phyloP scores from a whole-genome alignment of 2,329 filamentous ascomycete species.

The Curvularia lunata region DNA sequence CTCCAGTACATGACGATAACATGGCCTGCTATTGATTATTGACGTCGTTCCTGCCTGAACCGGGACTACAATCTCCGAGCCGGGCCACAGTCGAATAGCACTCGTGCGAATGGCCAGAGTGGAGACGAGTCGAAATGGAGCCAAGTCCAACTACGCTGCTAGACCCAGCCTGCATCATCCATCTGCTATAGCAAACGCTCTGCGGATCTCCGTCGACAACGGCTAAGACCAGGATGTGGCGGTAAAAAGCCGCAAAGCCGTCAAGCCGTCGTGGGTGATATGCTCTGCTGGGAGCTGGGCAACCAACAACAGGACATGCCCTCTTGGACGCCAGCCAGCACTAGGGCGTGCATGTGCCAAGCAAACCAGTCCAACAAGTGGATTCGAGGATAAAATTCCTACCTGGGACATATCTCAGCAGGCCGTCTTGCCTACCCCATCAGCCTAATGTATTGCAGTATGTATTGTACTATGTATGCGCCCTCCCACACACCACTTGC shows the following conservation, averaged over 20 bases:
- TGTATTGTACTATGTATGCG: not conserved
- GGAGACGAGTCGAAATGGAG: not conserved
- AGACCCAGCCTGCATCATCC: not conserved
- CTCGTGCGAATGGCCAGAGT: not conserved
- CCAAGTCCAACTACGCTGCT: not conserved
- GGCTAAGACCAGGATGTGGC: not conserved
- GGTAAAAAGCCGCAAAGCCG: not conserved
- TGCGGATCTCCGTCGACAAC: not conserved
- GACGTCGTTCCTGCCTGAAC: not conserved
- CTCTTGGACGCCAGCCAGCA: not conserved
- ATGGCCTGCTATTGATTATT: not conserved
- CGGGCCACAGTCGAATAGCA: not conserved
- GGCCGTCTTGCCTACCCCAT: not conserved
- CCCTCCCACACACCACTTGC: not conserved
- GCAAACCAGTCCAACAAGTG: not conserved
- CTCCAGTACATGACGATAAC: not conserved
- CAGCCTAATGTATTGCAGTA: not conserved
- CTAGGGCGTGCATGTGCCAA: not conserved
- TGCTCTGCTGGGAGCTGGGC: not conserved
- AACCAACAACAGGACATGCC: not conserved
- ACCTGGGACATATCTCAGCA: not conserved
- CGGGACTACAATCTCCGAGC: not conserved
- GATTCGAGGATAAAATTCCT: not conserved
- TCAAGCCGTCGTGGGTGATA: not conserved
- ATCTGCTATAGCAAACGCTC: not conserved